phyloP scores from a whole-genome alignment of 768 basidiomycete species.

The Auricularia cornea region DNA sequence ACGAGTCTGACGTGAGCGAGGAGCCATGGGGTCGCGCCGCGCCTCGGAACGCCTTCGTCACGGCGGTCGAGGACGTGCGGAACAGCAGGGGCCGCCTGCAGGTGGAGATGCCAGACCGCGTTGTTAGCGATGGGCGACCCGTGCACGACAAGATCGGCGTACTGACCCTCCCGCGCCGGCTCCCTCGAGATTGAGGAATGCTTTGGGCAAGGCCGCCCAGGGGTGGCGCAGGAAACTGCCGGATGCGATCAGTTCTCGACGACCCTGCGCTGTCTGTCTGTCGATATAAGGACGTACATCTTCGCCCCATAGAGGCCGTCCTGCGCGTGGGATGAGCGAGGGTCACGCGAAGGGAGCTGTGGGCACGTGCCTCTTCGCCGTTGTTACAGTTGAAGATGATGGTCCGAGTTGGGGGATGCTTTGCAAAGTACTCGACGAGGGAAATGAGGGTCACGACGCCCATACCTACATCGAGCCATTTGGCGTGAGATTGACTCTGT shows the following conservation, averaged over 20 bases:
- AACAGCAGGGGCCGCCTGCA: conserved; percentile 72
- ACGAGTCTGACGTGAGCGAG: conserved; percentile 60
- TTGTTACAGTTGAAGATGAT: conserved; percentile 82
- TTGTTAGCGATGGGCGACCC: no score
- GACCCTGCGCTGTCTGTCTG: no score
- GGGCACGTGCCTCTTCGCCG: conserved; percentile 53
- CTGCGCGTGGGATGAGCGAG: not conserved
- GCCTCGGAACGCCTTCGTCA: conserved; percentile 45
- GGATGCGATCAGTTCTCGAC: no score
- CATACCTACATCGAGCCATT: conserved; percentile 32
- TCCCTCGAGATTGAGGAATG: conserved; percentile 78
- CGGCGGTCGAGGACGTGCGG: conserved; percentile 53
- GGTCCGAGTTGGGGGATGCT: conserved; percentile 45
- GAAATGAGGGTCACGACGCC: conserved; percentile 58
- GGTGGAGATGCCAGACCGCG: not conserved
- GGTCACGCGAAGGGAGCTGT: not conserved
- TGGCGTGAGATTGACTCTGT: no score
- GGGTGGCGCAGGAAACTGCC: conserved; percentile 62
- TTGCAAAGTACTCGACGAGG: conserved; percentile 43
- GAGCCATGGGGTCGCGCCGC: conserved; percentile 67
- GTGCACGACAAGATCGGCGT: not conserved
- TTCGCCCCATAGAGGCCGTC: not conserved
- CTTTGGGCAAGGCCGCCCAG: conserved; percentile 56
- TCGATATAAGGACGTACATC: not conserved
- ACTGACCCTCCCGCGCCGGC: conserved; percentile 68